These are phyloP conservation scores for Dendrobium chrysotoxum DNA, from an alignment of 106 monocot species.

Conservation along the genomic window DNA sequence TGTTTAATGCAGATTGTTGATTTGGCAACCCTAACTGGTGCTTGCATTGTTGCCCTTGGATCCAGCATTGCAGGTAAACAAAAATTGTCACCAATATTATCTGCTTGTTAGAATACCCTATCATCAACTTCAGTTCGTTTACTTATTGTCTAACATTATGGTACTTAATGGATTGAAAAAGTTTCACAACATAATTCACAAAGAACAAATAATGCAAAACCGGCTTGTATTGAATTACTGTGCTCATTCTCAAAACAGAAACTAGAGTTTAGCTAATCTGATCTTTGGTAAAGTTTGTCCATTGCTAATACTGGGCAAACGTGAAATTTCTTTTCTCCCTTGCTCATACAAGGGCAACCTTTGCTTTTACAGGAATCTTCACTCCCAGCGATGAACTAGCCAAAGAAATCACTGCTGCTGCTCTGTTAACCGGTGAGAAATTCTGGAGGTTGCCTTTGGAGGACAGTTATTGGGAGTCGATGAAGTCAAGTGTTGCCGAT, in stretches of 20 bases:
- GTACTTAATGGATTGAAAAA: no score
- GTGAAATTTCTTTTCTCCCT: no score
- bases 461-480: constrained; percentile 71
- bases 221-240: neutral
- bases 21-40: constrained; percentile 78
- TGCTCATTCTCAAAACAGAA: neutral
- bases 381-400: constrained; percentile 61
- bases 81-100: neutral
- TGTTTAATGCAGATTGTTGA: constrained; percentile 60
- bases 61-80: constrained; percentile 56
- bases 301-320: no score
- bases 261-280: neutral
- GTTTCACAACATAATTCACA: no score
- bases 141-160: neutral
- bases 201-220: neutral
- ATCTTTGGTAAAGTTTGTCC: neutral
- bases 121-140: neutral
- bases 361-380: constrained; percentile 36
- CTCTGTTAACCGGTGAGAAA: constrained; percentile 54
- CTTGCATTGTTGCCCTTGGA: constrained; percentile 65
- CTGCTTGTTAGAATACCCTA: neutral
- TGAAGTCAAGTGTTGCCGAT: constrained; percentile 79
- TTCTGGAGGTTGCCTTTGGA: constrained; percentile 72
- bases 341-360: no score
- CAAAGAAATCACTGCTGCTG: constrained; percentile 44